Evolutionary conservation across 164 flowering plant species (phyloP), one percentile per base, ranked within the genome.

Genomic region (Liquidambar formosana): DNA sequence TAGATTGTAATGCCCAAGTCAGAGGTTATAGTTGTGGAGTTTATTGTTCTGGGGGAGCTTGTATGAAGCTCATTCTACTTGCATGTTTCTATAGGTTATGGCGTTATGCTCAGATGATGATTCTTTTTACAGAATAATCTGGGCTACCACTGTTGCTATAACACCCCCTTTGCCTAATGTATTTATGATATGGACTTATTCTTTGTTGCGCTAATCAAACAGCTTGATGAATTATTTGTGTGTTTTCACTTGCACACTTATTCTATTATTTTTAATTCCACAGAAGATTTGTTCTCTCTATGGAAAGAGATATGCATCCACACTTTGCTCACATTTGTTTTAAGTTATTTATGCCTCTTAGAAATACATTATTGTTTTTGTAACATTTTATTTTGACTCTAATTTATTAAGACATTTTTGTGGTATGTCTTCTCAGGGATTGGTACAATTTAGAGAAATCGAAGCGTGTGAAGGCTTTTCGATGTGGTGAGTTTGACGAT

Each of bases 371-470:
- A 25, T 61, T 28, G 38, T 38, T 66, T 8, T 12, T 61, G 16
- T 43, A 11, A 26, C 49, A 21, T 19, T 44, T 26, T 44, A 10
- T 38, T n/a, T 45, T 22, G 25, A 3, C 3, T 38, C 2, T 54
- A 23, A 49, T 68, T 60, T 44, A 45, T 38, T 61, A n/a, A 49
- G 3, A 47, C 19, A 16, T 14, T 60, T 43, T 48, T 21, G 21
- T 63, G 25, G 15, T 65, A 4, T 62, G 38, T 57, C 52, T 77
- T 77, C 47, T 61, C 77, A 95, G 99, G 72, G 99, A 95, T 72
- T 95, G 99, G 99, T 95, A 93, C 82, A 93, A 95, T 72, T 75
- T 95, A 73, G 99, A 95, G 82, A 95, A 93, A 71, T 95, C 99
- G 12, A 95, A 90, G 80, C 92, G 99, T 61, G 99, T 95, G 26